Conservation (phyloP, 495 filamentous ascomycete genomes). For the Amorphotheca resinae region DNA sequence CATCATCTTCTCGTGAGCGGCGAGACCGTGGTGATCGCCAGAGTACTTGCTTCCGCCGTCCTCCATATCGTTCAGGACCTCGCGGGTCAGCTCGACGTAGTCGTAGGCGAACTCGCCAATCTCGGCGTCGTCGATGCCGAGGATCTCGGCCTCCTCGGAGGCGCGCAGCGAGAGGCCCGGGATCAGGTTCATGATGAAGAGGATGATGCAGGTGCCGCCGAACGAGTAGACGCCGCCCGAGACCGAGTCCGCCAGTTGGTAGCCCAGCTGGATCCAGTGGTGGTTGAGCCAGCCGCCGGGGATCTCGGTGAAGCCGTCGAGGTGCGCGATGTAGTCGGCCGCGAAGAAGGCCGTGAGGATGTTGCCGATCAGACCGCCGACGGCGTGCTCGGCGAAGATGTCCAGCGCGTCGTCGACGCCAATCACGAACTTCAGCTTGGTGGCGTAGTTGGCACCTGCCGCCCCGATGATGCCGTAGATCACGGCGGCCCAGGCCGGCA, state of each 20-base stretch:
- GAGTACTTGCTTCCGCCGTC: constrained; percentile 17
- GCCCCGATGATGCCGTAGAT: constrained; percentile 80
- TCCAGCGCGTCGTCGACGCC: constrained; percentile 83
- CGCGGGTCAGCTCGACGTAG: constrained; percentile 85
- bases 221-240: constrained; percentile 82
- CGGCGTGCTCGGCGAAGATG: constrained; percentile 84
- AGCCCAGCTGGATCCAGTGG: constrained; percentile 78
- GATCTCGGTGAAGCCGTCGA: constrained; percentile 66
- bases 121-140: constrained; percentile 90
- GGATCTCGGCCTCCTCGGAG: constrained; percentile 71
- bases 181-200: constrained; percentile 77
- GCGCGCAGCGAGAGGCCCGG: constrained; percentile 74
- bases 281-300: constrained; percentile 84
- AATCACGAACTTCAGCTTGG: constrained; percentile 87
- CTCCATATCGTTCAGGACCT: constrained; percentile 58
- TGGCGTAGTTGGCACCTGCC: constrained; percentile 83
- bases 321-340: constrained; percentile 42
- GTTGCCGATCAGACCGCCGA: constrained; percentile 85
- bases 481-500: constrained; percentile 88
- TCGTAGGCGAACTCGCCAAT: constrained; percentile 98
- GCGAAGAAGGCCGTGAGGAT: constrained; percentile 85
- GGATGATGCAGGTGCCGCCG: constrained; percentile 69
- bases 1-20: too few relatives aligned
- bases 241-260: constrained; percentile 81
- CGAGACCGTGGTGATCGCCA: too few relatives aligned